Conservation (phyloP, 2,329 filamentous ascomycete species). For the Botryotinia calthae region DNA sequence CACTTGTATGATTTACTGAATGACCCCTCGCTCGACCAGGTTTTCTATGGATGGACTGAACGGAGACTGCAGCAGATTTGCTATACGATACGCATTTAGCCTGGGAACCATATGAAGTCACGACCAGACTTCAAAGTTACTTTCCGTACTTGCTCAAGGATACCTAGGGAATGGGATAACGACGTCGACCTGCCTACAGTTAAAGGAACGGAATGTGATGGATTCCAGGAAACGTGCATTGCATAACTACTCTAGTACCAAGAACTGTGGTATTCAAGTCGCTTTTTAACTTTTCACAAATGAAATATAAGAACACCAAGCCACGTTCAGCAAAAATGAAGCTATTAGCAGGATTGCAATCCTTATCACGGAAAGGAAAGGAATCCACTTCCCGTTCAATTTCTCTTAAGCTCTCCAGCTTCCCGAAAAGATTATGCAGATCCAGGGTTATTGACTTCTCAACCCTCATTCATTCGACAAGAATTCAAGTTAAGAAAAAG, state of each 20-base stretch:
- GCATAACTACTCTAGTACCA: not conserved
- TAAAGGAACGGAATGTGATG: not conserved
- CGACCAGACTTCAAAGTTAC: not conserved
- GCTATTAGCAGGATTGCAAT: constrained; percentile 3
- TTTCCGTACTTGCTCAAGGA: not conserved
- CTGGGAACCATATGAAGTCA: not conserved
- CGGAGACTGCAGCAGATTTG: not conserved
- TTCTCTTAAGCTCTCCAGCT: not conserved
- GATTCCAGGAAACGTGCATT: not conserved
- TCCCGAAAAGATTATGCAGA: constrained; percentile 8
- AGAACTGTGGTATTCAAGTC: not conserved
- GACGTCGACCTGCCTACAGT: not conserved
- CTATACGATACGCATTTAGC: not conserved
- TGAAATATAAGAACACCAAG: not conserved
- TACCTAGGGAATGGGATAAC: constrained; percentile 2
- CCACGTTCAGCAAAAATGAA: constrained; percentile 10
- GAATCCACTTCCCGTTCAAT: constrained; percentile 13
- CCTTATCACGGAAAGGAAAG: constrained; percentile 7
- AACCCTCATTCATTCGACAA: constrained; percentile 6
- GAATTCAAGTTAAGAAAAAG: not conserved
- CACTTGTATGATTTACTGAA: not conserved
- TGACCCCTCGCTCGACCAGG: constrained; percentile 7
- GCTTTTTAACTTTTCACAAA: not conserved
- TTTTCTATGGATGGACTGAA: not conserved
- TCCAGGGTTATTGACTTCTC: not conserved